Base-by-base conservation (phyloP, 1,284 basidiomycete species). In the Malassezia equina region DNA sequence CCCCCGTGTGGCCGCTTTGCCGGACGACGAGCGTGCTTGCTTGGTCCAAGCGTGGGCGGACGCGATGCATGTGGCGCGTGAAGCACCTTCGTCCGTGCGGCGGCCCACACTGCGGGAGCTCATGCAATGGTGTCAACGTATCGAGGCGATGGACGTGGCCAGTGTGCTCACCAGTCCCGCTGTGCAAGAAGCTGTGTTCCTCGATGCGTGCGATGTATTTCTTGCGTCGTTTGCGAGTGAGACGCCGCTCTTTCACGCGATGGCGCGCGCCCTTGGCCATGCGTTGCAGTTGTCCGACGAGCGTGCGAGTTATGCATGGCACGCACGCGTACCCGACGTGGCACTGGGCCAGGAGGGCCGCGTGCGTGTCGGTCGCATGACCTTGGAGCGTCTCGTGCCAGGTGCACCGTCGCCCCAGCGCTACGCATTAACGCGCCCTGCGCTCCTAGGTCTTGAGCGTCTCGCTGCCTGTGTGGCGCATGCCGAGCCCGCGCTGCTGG, bases 191-290 rank as follows among this genome's bases (percentile, higher is more conserved):
- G 88, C 93, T 53, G 83, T 94, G 23, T 90, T 86, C 65, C 79
- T 91, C 40, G 88, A 94, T 71, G 88, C 88, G 0, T 81, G 85
- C 24, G 94, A 98, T 73, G 82, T 94, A 24, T 96, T 98, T 77
- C 86, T 96, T 60, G 90, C 88, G 81, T 24, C 83, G 60, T 52
- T 65, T 9, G 51, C 55, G 13, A 11, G 11, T 12, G n/a, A 40
- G 25, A 31, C 44, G 4, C 27, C 43, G 11, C 53, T 51, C 24
- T 29, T 55, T 47, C 56, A 45, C 31, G 55, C 62, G 3, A 39
- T 69, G 21, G 60, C 65, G 31, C 52, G 58, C 33, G 47, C 62
- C 11, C 55, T 72, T 1, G 66, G 64, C 25, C 51, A 63, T 24
- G 58, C 60, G 29, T 59, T 72, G n/a, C 61, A 62, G 21, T 31